Evolutionary conservation across 164 flowering plant species (phyloP).

Genomic region (Amborella trichopoda): DNA sequence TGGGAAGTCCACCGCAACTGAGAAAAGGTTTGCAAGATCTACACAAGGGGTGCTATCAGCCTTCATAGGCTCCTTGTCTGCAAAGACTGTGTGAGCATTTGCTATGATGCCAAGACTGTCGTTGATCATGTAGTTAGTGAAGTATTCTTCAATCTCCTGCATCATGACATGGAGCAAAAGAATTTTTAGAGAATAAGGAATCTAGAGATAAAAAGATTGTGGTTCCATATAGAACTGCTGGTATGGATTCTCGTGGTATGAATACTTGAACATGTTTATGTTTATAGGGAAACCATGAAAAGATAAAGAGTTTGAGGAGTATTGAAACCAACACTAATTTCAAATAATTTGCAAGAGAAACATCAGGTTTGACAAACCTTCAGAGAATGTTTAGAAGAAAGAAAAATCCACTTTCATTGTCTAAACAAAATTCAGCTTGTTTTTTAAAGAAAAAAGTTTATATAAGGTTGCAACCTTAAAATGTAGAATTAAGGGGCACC

Average conservation of each 20-base stretch:
- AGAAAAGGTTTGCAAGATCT: constrained; percentile 52
- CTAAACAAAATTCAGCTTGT: too few relatives aligned
- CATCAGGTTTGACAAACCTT: too few relatives aligned
- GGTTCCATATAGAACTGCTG: not conserved
- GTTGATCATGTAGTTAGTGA: constrained; percentile 62
- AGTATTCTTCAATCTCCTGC: constrained; percentile 71
- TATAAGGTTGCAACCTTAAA: too few relatives aligned
- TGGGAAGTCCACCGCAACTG: constrained; percentile 79
- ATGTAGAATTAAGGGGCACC: too few relatives aligned
- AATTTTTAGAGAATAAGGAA: not conserved
- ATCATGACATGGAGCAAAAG: not conserved
- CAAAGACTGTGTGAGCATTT: constrained; percentile 64
- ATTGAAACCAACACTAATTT: too few relatives aligned
- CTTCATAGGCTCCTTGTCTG: constrained; percentile 37
- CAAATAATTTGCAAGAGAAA: too few relatives aligned
- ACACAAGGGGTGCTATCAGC: constrained; percentile 43
- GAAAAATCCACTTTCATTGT: too few relatives aligned
- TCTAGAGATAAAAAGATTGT: not conserved
- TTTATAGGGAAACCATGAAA: not conserved
- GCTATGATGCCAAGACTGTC: constrained; percentile 78
- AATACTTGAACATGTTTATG: too few relatives aligned
- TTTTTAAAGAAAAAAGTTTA: too few relatives aligned
- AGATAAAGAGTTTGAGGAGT: too few relatives aligned
- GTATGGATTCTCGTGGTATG: not conserved
- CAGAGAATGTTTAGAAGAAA: too few relatives aligned